phyloP scores from a whole-genome alignment of 2,329 filamentous ascomycete genomes.

The Fusarium xylarioides region DNA sequence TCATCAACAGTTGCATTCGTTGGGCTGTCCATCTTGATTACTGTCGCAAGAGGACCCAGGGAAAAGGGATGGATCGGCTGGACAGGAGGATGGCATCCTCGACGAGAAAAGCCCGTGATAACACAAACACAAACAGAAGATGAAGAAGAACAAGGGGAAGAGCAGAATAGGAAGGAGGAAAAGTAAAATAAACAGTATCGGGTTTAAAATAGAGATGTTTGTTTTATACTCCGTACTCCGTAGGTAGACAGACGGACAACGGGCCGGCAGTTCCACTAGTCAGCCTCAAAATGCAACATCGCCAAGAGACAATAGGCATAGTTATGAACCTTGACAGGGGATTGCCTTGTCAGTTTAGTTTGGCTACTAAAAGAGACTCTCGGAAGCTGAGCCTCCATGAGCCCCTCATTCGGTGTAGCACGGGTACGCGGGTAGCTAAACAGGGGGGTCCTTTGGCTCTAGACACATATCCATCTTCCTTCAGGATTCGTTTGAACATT shows the following conservation, averaged over 20 bases:
- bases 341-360: background rate
- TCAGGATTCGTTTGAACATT: slow-evolving; percentile 1
- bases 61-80: slow-evolving; percentile 48
- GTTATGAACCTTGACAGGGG: background rate
- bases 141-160: slow-evolving; percentile 6
- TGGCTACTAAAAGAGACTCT: background rate
- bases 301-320: background rate
- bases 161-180: slow-evolving; percentile 1
- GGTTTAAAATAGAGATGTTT: background rate
- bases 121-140: slow-evolving; percentile 2
- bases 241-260: background rate
- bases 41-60: slow-evolving; percentile 42
- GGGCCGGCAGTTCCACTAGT: background rate
- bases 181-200: background rate
- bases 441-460: slow-evolving; percentile 5
- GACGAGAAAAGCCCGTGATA: slow-evolving; percentile 13
- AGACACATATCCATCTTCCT: background rate
- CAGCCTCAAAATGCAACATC: background rate
- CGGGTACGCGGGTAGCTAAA: background rate
- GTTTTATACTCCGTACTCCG: background rate
- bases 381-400: slow-evolving; percentile 18
- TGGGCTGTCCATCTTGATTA: slow-evolving; percentile 41
- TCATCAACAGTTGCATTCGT: slow-evolving; percentile 40
- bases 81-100: slow-evolving; percentile 43
- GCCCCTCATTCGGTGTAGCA: slow-evolving; percentile 4